A percentile compares a stretch with the other conserved stretches of the same genome.
Conservation (phyloP, 2,329 filamentous ascomycete species). For the Hymenoscyphus scutula region DNA sequence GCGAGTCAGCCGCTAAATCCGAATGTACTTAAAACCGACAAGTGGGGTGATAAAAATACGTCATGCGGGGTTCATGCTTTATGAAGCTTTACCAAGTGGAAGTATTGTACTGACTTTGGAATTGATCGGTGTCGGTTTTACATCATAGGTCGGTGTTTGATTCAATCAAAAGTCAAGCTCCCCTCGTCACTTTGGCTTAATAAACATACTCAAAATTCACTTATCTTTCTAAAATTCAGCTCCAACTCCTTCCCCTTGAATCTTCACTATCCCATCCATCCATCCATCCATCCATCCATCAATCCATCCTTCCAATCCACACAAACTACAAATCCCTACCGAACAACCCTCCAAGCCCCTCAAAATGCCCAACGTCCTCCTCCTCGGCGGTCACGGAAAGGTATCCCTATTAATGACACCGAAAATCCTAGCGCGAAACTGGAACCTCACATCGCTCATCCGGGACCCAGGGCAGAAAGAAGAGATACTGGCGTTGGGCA, state of each 20-base stretch:
- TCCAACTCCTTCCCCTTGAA: too few species aligned
- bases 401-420: slow-evolving; percentile 72
- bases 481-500: slow-evolving; percentile 54
- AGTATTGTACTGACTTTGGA: not conserved
- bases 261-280: too few species aligned
- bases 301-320: too few species aligned
- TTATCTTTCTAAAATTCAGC: not conserved
- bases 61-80: not conserved
- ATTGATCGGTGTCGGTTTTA: not conserved
- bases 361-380: slow-evolving; percentile 26
- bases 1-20: not conserved
- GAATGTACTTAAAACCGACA: not conserved
- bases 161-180: not conserved
- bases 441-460: slow-evolving; percentile 77
- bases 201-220: not conserved
- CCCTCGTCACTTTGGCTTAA: not conserved
- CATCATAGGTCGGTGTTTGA: not conserved
- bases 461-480: slow-evolving; percentile 66
- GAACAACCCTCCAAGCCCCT: not conserved
- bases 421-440: slow-evolving; percentile 69
- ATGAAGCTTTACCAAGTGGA: not conserved
- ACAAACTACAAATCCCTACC: not conserved
- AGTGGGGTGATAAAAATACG: not conserved
- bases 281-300: too few species aligned
- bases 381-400: slow-evolving; percentile 82